Conservation (phyloP, 2,329 filamentous ascomycete species). For the Arthrinium phaeospermum region DNA sequence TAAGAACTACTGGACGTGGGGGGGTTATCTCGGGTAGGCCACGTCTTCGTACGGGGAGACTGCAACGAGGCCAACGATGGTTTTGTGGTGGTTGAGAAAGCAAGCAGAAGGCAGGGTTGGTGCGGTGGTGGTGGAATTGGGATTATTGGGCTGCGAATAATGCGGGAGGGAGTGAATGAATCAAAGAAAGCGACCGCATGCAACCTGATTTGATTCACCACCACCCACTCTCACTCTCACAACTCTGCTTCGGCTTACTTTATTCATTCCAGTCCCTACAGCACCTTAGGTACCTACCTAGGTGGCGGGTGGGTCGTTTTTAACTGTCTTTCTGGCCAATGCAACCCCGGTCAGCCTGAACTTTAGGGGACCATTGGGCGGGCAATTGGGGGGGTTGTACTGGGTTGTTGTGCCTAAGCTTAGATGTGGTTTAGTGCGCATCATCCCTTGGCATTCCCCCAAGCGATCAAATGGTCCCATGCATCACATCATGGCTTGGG, state of each 20-base stretch:
- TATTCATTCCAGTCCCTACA: not conserved
- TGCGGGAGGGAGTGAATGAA: conserved; percentile 3
- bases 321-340: conserved; percentile 11
- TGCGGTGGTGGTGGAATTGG: not conserved
- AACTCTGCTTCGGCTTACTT: not conserved
- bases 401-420: conserved; percentile 4
- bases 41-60: conserved; percentile 15
- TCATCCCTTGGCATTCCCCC: conserved; percentile 6
- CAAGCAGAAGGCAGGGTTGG: not conserved
- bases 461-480: conserved; percentile 13
- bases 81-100: conserved; percentile 20
- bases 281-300: not conserved
- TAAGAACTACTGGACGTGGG: not conserved
- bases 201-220: conserved; percentile 17
- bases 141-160: conserved; percentile 12
- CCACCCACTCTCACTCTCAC: not conserved
- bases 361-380: conserved; percentile 15
- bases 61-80: conserved; percentile 22
- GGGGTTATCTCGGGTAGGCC: not conserved
- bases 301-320: conserved; percentile 1
- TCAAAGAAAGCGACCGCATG: conserved; percentile 17
- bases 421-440: conserved; percentile 8
- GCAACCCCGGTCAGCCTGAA: conserved; percentile 13
- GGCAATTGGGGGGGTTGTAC: not conserved
- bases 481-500: conserved; percentile 19